These are phyloP conservation scores for Solanum dulcamara DNA, from an alignment of 257 asterid genomes.

Conservation along the genomic window DNA sequence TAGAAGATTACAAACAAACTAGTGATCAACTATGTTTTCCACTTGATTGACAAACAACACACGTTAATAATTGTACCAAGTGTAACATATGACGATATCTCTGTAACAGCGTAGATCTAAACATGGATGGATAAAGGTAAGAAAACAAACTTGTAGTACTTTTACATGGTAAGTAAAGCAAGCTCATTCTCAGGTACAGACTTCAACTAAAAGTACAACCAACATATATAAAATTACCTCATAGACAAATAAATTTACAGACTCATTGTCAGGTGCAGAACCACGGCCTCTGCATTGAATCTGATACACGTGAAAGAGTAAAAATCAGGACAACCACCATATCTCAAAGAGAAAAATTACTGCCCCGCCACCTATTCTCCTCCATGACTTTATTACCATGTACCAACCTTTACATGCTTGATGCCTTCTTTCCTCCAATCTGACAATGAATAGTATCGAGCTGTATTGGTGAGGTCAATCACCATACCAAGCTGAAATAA, in stretches of 20 bases:
- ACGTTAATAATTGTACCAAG: background rate
- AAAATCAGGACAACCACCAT: background rate
- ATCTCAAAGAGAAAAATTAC: background rate
- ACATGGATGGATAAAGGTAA: slow-evolving; percentile 2
- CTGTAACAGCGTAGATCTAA: background rate
- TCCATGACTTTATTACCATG: background rate
- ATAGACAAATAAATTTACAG: slow-evolving; percentile 70
- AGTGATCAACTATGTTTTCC: background rate
- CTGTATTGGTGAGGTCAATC: slow-evolving; percentile 94
- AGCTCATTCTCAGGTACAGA: background rate
- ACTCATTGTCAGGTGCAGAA: slow-evolving; percentile 90
- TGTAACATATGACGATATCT: background rate
- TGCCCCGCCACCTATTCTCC: background rate
- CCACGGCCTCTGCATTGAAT: slow-evolving; percentile 97
- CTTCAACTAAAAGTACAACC: background rate
- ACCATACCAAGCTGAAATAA: slow-evolving; percentile 82
- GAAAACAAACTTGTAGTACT: background rate
- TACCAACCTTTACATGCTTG: slow-evolving; percentile 83
- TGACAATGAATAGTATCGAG: slow-evolving; percentile 56
- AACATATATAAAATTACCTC: slow-evolving; percentile 41
- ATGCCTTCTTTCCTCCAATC: slow-evolving; percentile 79
- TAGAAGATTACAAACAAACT: background rate
- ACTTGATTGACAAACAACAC: background rate
- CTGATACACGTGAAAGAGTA: slow-evolving; percentile 25
- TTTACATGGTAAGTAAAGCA: background rate